Conservation (phyloP, 2,329 filamentous ascomycete genomes). For the Paracamarosporium sp. region DNA sequence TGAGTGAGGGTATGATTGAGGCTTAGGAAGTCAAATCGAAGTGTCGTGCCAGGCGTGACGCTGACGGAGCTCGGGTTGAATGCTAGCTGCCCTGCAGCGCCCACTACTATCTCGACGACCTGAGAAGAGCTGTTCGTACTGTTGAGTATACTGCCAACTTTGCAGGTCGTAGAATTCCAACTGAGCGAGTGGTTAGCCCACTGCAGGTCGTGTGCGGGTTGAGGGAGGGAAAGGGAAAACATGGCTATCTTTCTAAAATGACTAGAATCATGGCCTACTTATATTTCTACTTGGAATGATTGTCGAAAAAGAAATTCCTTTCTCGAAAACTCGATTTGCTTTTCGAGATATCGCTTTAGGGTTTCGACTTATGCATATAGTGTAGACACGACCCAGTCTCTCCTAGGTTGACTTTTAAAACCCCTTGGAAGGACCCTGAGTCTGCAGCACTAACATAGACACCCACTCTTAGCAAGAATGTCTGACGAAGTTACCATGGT, state of each 20-base stretch:
- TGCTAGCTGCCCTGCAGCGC: slow-evolving; percentile 5
- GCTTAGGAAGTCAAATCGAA: slow-evolving; percentile 14
- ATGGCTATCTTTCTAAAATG: not conserved
- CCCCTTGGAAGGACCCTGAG: too few species aligned
- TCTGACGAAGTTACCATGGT: too few species aligned
- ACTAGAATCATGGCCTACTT: not conserved
- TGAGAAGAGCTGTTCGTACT: not conserved
- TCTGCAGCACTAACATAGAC: too few species aligned
- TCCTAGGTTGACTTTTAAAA: too few species aligned
- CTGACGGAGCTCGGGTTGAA: slow-evolving; percentile 12
- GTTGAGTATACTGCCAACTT: not conserved
- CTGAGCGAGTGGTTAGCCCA: not conserved
- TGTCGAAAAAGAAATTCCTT: not conserved
- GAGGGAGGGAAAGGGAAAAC: not conserved
- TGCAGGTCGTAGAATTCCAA: not conserved
- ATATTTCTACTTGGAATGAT: not conserved
- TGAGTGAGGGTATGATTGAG: slow-evolving; percentile 13
- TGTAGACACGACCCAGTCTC: too few species aligned
- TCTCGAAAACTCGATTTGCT: not conserved
- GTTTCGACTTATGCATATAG: not conserved
- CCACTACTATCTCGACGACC: slow-evolving; percentile 11
- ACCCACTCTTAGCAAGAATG: too few species aligned
- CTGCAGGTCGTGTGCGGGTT: not conserved
- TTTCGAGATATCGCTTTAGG: not conserved
- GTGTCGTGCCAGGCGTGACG: slow-evolving; percentile 4